Base-by-base conservation (phyloP, 2,329 filamentous ascomycete species). In the Sporothrix luriei region DNA sequence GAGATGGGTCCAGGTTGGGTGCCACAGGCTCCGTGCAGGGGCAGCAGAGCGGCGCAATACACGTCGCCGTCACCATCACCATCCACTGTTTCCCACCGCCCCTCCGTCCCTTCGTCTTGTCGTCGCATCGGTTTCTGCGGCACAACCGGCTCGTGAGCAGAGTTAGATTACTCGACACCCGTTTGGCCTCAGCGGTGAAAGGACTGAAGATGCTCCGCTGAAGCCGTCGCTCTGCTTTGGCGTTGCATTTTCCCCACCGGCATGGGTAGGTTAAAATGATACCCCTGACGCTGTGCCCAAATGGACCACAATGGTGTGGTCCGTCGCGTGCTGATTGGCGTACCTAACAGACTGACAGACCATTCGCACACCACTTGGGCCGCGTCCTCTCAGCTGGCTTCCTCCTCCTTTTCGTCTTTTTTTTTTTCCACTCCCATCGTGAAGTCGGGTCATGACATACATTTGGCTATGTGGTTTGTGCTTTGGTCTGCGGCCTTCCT, bases 291-390 rank as follows among this genome's bases (percentile, higher is more conserved):
- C 7, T n/a, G 21, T 2, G 9, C 21, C 26, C 24, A 29, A 65
- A 65, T 51, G 16, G 26, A 49, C 21, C 59, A 40, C 21, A 64
- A 54, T 49, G 64, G 64, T 54, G 48, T 66, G 64, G n/a, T 49
- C 19, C 49, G 26, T 54, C 49, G 29, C 64, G 64, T 21, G 19
- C 49, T 66, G 64, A 66, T 66, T 66, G 64, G 64, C n/a, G 48
- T 54, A 49, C 64, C 49, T 66, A 26, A 54, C 33, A 33, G 33
- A 33, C 33, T 66, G 43, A 54, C 33, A 33, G 33, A 33, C 33
- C 33, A 33, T 33, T 33, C 6, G 33, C 33, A 24, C 11, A 24
- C 49, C n/a, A 52, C 26, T 10, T 16, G 24, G 43, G 13, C 49
- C 40, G 54, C 29, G 26, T 57, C 54, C 1, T n/a, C 21, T n/a